Evolutionary conservation across 1,284 basidiomycete species (phyloP).

Genomic region (Sutorius eximius): DNA sequence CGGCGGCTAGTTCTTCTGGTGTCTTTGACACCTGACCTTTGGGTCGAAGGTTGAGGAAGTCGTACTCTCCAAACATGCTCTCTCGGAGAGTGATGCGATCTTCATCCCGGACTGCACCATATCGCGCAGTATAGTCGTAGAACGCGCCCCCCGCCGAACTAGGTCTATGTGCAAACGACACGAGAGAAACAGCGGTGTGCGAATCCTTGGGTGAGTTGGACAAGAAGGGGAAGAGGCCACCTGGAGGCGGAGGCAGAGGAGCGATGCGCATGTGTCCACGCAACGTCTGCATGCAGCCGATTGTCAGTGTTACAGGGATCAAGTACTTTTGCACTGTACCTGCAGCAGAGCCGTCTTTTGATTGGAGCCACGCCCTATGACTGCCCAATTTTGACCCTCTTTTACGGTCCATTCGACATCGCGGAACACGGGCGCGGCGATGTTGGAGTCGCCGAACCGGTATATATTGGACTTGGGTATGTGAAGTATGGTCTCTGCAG

Average conservation of each 20-base stretch:
- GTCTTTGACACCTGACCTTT: constrained; percentile 23
- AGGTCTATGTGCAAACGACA: constrained; percentile 72
- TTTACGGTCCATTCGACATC: constrained; percentile 60
- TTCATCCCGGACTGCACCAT: constrained; percentile 82
- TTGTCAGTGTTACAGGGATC: background rate
- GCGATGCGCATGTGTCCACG: constrained; percentile 67
- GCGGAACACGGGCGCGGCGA: constrained; percentile 49
- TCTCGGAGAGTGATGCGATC: constrained; percentile 73
- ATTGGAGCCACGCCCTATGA: constrained; percentile 57
- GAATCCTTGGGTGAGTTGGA: constrained; percentile 42
- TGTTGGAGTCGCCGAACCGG: constrained; percentile 50
- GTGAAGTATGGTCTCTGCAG: constrained; percentile 22
- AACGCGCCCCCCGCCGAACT: constrained; percentile 69
- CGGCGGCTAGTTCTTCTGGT: constrained; percentile 16
- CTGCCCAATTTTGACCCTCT: constrained; percentile 70
- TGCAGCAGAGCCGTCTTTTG: constrained; percentile 58
- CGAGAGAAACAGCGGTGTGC: constrained; percentile 55
- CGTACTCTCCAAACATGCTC: constrained; percentile 61
- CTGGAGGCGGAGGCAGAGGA: constrained; percentile 56
- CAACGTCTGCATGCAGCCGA: constrained; percentile 49
- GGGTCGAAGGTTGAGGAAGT: constrained; percentile 34
- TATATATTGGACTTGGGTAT: constrained; percentile 49
- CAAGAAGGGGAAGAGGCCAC: constrained; percentile 75
- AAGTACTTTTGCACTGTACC: constrained; percentile 38
- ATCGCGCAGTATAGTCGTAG: constrained; percentile 88